Base-by-base conservation (phyloP, 257 asterid genomes). In the Capsicum chinense region DNA sequence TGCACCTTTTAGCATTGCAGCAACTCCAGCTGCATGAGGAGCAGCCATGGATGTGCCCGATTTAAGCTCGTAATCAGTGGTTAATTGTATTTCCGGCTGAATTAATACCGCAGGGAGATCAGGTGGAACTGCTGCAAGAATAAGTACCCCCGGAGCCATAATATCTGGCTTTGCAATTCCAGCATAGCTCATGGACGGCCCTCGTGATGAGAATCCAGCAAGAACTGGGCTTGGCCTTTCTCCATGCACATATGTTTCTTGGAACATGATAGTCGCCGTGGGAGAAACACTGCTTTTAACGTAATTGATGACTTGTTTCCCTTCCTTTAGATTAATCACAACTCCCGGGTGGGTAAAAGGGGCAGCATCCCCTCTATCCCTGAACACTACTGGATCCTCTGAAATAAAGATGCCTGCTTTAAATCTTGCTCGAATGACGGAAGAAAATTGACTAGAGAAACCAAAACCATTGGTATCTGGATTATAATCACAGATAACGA, bases 21-120 rank as follows among this genome's bases (percentile, higher is more conserved):
- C 79, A 44, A 66, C 50, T 82, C 84, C 84, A 56, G 84, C 84
- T 3, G 50, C 84, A 70, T 82, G 84, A 0, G 84, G 84, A 1
- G 64, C 58, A n/a, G 84, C 84, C 84, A 82, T 82, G 13, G 84
- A 82, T 12, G 84, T 82, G 26, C 84, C 84, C 11, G 84, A 82
- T 64, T 82, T 42, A 14, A 82, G 79, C 19, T 12, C 47, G 13
- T 82, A 82, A 82, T 82, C 84, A 1, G 79, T 26, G 16, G 64
- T 6, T 64, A 82, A 26, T 4, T 9, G 19, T 48, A 82, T 17
- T 9, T n/a, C 50, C 7, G 48, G 48, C 58, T 12, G 7, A 21
- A 80, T 80, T 2, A 39, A 39, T 39, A 12, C 67, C 7, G 83
- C 44, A 37, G 14, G 1, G 19, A 37, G 3, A 19, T 60, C 42